Percentiles rank a stretch among this genome's conserved stretches.
Evolutionary conservation across 169 alveolate genomes (phyloP).

Genomic region (Plasmodium billcollinsi): DNA sequence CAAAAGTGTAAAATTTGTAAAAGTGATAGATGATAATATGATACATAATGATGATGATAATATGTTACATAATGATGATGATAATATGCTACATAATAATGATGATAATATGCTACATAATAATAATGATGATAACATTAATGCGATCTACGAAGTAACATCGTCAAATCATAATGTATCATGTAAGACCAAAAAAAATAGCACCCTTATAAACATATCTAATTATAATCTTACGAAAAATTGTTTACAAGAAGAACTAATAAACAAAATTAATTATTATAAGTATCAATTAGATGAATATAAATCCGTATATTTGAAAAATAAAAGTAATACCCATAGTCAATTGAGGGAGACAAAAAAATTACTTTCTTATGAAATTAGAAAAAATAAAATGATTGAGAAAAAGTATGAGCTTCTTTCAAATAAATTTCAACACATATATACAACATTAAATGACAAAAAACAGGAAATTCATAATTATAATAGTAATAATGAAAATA

Average conservation of each 20-base stretch:
- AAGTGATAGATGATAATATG: too few species aligned
- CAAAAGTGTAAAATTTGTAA: too few species aligned
- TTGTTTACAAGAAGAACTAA: conserved; percentile 7
- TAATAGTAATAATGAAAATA: neutral
- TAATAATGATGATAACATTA: too few species aligned
- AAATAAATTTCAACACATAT: neutral
- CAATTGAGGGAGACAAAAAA: conserved; percentile 38
- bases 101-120: too few species aligned
- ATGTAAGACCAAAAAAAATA: too few species aligned
- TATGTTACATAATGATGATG: too few species aligned
- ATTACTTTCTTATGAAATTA: conserved; percentile 18
- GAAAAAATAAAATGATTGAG: conserved; percentile 31
- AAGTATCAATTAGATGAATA: conserved; percentile 21
- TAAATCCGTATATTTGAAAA: neutral
- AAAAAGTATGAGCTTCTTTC: conserved; percentile 25
- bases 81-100: too few species aligned
- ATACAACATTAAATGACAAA: neutral
- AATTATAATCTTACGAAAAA: neutral
- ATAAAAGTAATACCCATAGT: conserved; percentile 2
- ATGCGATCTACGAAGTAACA: too few species aligned
- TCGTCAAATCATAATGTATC: too few species aligned
- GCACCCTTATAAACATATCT: too few species aligned
- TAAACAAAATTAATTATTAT: conserved; percentile 6
- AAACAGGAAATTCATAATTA: too few species aligned
- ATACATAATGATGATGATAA: too few species aligned